Evolutionary conservation across 352 stramenopile genomes (phyloP), one percentile per base, ranked within the genome.

Genomic region (Pythium phragmiticola): DNA sequence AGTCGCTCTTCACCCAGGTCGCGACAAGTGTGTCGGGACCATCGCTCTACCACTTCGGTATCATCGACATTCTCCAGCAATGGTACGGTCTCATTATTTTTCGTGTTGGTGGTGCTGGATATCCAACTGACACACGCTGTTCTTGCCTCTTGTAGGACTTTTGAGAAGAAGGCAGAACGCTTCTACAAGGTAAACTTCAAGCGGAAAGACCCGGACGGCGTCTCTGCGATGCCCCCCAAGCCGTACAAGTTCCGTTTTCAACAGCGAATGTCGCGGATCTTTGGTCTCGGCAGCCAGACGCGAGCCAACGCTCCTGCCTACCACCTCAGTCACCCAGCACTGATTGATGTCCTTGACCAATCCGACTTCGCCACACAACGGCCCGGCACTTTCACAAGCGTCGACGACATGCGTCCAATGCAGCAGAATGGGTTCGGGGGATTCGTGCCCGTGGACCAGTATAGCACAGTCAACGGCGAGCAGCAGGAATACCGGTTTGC

Each of bases 51-150:
- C 89, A 96, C 63, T 94, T 97, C 51, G 89, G 89, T 56, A 95
- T 97, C 66, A 97, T 97, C 64, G 89, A 97, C 62, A 94, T 97
- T 46, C 66, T 97, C 47, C 89, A 97, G 74, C 84, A 95, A 62
- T 97, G 87, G 87, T 91, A 63, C 61, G 84, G 17, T 8, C 6
- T 26, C 7, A 7, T 39, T 50, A 1, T 5, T 39, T 30, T 8
- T 52, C n/a, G 21, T 54, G 26, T 4, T 36, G 6, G 26, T 19
- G 8, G 7, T 3, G 6, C 21, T 39, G 11, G 47, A 39, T 50
- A 28, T 55, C n/a, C 16, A 55, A 36, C 28, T 55, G 23, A 45
- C 19, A 4, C 33, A 30, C 33, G 11, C 14, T 39, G 30, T 16
- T 33, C 53, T 41, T 57, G 5, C 33, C 4, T 7, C 26, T 48